Conservation (phyloP, 164 flowering plant genomes). For the Stephania yunnanensis region DNA sequence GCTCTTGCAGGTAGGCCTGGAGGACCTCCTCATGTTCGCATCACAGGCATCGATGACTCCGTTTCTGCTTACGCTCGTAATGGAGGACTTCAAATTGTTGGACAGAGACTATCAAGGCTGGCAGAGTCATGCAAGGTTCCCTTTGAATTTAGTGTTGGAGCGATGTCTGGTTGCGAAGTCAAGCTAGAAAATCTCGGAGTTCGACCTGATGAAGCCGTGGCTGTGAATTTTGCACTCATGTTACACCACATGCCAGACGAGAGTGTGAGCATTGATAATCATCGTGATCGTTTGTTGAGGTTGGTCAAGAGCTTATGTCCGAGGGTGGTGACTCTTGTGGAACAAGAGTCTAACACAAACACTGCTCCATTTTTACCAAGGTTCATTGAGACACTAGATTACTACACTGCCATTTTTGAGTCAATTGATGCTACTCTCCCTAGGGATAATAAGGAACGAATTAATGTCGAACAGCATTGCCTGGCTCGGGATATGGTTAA, state of each 20-base stretch:
- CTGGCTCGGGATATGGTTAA: slow-evolving; percentile 73
- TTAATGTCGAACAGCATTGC: slow-evolving; percentile 76
- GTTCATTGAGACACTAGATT: slow-evolving; percentile 50
- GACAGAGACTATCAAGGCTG: slow-evolving; percentile 43
- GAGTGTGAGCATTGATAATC: slow-evolving; percentile 59
- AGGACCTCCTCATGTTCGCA: slow-evolving; percentile 64
- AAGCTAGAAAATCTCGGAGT: slow-evolving; percentile 35
- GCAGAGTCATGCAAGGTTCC: slow-evolving; percentile 62
- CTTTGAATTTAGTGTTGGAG: slow-evolving; percentile 55
- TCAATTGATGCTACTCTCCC: slow-evolving; percentile 62
- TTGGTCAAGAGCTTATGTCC: slow-evolving; percentile 66
- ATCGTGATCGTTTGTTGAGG: slow-evolving; percentile 62
- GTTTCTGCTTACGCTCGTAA: slow-evolving; percentile 57
- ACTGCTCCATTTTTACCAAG: slow-evolving; percentile 58
- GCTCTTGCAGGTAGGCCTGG: slow-evolving; percentile 69
- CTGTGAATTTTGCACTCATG: slow-evolving; percentile 61
- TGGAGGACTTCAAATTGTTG: slow-evolving; percentile 68
- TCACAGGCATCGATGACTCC: slow-evolving; percentile 76
- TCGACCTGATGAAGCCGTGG: slow-evolving; percentile 58
- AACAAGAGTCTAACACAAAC: slow-evolving; percentile 70
- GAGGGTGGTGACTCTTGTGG: slow-evolving; percentile 76
- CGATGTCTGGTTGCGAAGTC: slow-evolving; percentile 38
- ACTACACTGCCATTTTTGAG: slow-evolving; percentile 64
- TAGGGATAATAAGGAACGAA: slow-evolving; percentile 58
- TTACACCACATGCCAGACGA: slow-evolving; percentile 85